Conservation (phyloP, 352 stramenopile species). For the Globisporangium acanthophoron region DNA sequence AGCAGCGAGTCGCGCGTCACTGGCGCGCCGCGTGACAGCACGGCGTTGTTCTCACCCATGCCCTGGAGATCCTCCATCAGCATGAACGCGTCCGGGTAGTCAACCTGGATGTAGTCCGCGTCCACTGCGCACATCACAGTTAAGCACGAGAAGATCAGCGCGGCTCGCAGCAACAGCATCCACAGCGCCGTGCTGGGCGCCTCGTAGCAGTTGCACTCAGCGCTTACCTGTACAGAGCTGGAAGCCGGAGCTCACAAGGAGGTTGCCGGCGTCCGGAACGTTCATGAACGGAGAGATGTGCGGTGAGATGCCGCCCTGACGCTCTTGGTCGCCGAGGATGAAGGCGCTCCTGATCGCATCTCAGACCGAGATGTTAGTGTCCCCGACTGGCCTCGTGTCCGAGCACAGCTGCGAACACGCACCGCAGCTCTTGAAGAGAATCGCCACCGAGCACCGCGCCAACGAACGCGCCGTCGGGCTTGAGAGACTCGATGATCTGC, state of each 20-base stretch:
- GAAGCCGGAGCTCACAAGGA: slow-evolving; percentile 92
- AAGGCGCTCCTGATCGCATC: slow-evolving; percentile 74
- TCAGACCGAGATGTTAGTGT: too few species aligned
- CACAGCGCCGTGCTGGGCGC: background rate
- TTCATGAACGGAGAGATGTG: slow-evolving; percentile 96
- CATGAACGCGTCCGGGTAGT: slow-evolving; percentile 93
- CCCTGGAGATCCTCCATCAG: slow-evolving; percentile 94
- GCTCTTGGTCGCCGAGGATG: slow-evolving; percentile 93
- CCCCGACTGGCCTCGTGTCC: background rate
- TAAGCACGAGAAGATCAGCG: background rate
- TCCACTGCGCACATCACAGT: slow-evolving; percentile 70
- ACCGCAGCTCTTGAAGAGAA: slow-evolving; percentile 93
- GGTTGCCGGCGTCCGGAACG: slow-evolving; percentile 91
- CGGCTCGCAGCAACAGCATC: background rate
- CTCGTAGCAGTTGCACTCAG: too few species aligned
- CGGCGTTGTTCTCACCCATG: slow-evolving; percentile 97
- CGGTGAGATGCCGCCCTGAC: slow-evolving; percentile 91
- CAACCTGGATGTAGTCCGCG: slow-evolving; percentile 93
- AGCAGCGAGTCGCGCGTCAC: slow-evolving; percentile 92
- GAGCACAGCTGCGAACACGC: slow-evolving; percentile 13
- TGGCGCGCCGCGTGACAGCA: slow-evolving; percentile 45
- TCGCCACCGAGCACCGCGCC: slow-evolving; percentile 94
- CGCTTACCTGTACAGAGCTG: slow-evolving; percentile 84
- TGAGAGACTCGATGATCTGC: slow-evolving; percentile 83
- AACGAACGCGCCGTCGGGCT: slow-evolving; percentile 96